Evolutionary conservation across 1,284 basidiomycete species (phyloP).

Genomic region (Rhodotorula sp.): DNA sequence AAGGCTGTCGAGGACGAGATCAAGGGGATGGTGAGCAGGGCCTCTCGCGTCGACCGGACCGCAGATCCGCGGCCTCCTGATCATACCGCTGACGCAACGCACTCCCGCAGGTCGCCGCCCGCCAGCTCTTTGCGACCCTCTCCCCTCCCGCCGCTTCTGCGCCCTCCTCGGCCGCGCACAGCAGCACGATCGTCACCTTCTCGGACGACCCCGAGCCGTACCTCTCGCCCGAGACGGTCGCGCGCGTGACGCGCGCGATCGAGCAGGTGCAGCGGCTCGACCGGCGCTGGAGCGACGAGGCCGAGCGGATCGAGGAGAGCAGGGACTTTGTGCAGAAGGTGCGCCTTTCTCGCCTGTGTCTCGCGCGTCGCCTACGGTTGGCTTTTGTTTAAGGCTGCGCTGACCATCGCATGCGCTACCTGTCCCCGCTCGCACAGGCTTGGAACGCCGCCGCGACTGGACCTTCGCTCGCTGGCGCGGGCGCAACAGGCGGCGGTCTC

Average conservation of each 20-base stretch:
- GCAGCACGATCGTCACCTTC: constrained; percentile 27
- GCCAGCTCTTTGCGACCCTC: constrained; percentile 27
- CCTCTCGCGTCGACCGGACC: too few relatives aligned
- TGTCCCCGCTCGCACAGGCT: not conserved
- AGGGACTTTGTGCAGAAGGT: constrained; percentile 39
- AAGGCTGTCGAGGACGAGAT: constrained; percentile 62
- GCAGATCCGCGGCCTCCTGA: too few relatives aligned
- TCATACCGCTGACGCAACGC: not conserved
- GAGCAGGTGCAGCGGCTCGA: constrained; percentile 18
- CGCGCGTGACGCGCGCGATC: constrained; percentile 30
- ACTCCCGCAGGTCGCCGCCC: constrained; percentile 11
- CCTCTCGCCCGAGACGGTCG: constrained; percentile 29
- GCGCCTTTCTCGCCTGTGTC: not conserved
- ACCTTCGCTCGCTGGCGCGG: not conserved
- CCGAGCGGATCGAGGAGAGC: constrained; percentile 12
- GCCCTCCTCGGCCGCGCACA: not conserved
- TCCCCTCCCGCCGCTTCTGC: not conserved
- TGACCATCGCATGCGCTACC: too few relatives aligned
- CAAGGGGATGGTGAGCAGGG: constrained; percentile 71
- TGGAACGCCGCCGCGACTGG: not conserved
- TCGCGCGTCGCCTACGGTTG: too few relatives aligned
- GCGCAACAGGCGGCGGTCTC: not conserved
- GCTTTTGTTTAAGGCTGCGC: too few relatives aligned
- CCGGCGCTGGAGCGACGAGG: constrained; percentile 3
- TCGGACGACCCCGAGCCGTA: constrained; percentile 37